These are phyloP conservation scores for Clitopilus hobsonii DNA, from an alignment of 768 basidiomycete genomes.

Conservation along the genomic window DNA sequence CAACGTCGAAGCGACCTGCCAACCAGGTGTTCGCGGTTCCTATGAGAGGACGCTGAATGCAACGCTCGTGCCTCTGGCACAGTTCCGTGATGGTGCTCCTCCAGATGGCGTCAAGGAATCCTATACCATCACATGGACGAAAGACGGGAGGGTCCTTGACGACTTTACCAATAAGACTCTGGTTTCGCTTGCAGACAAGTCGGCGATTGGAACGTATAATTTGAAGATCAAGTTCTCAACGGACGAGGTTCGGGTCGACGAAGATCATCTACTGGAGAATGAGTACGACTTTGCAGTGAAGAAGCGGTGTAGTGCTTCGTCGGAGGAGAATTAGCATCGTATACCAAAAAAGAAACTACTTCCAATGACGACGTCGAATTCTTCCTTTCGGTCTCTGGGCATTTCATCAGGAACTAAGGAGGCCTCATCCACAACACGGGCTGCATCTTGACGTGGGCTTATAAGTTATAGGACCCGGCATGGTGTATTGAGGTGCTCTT, in stretches of 20 bases:
- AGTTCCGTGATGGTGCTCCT: conserved; percentile 35
- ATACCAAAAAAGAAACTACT: too few relatives aligned
- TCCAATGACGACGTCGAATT: too few relatives aligned
- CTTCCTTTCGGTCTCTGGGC: too few relatives aligned
- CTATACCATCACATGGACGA: conserved; percentile 55
- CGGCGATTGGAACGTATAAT: conserved; percentile 36
- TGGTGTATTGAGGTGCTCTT: too few relatives aligned
- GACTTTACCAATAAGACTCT: conserved; percentile 47
- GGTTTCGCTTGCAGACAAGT: conserved; percentile 31
- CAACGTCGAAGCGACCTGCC: conserved; percentile 35
- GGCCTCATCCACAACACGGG: too few relatives aligned
- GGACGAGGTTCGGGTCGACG: conserved; percentile 52
- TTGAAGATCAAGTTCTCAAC: conserved; percentile 48
- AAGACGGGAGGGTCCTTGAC: conserved; percentile 38
- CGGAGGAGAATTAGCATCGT: too few relatives aligned
- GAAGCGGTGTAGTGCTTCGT: background rate
- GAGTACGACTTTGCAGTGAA: background rate
- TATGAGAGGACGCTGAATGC: conserved; percentile 36
- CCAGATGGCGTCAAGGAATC: conserved; percentile 32
- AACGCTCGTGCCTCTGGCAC: conserved; percentile 56
- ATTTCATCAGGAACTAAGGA: too few relatives aligned
- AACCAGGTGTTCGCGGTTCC: conserved; percentile 1
- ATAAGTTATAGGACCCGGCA: too few relatives aligned
- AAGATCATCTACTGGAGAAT: conserved; percentile 16
- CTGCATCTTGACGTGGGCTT: too few relatives aligned